Base-by-base conservation (phyloP, 805 yeast species). In the Yamadazyma nakazawae region DNA sequence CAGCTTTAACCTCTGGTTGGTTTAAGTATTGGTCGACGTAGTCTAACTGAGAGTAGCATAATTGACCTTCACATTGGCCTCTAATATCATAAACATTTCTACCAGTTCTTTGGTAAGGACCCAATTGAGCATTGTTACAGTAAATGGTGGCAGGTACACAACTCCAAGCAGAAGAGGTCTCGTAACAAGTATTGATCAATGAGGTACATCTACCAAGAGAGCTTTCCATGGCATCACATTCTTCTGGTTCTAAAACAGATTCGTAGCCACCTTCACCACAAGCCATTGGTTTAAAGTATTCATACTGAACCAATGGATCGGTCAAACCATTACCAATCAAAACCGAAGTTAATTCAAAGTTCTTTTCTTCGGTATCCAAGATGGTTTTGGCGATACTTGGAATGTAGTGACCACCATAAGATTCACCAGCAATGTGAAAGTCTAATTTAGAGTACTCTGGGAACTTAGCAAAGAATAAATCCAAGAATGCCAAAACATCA, bases 291-390 rank as follows among this genome's bases (percentile, higher is more conserved):
- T 85, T 81, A 62, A 88, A 90, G 65, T 82, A 82, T 48, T 78
- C 78, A 60, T 85, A 83, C 73, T 90, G 97, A 38, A 79, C 76
- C 49, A 85, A 71, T 2, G 96, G 85, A 64, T 89, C 96, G 31
- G 96, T 88, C 55, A 91, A 79, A 44, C 98, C 97, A 63, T 91
- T 91, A 52, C 98, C 98, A 59, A 91, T 91, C 62, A 92, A 61
- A 16, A 91, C 83, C 3, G 96, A 87, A 11, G 85, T 70, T 54
- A 90, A 74, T 57, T 88, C 80, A 54, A 68, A 68, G 17, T 64
- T 58, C 46, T 70, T 67, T 46, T 68, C 72, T 40, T 59, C 60
- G 50, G 70, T 72, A 42, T 66, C 63, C 58, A 72, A 63, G 48
- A 72, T 72, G 51, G 71, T 75, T 34, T 63, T 59, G 17, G 76